Conservation (phyloP, 768 basidiomycete species). For the Termitomyces heimii region DNA sequence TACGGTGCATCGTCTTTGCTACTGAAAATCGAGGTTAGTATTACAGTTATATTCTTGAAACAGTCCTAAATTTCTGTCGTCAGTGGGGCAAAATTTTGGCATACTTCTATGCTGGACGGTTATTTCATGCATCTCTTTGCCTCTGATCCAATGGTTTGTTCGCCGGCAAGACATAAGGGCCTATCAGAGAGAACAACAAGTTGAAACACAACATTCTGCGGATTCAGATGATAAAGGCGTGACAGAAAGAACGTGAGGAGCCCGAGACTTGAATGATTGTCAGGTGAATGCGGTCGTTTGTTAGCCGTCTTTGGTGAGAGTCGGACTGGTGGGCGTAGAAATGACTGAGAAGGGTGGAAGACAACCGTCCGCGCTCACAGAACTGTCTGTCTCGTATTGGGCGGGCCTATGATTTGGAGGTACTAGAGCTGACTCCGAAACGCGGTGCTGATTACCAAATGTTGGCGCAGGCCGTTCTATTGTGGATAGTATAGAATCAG, state of each 20-base stretch:
- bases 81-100: constrained; percentile 61
- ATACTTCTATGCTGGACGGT: constrained; percentile 50
- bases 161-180: constrained; percentile 15
- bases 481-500: constrained; percentile 52
- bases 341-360: constrained; percentile 25
- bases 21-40: constrained; percentile 37
- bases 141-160: constrained; percentile 40
- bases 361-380: constrained; percentile 25
- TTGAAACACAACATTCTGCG: not conserved
- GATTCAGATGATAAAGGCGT: not conserved
- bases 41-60: not conserved
- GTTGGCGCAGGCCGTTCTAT: constrained; percentile 22
- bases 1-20: constrained; percentile 58
- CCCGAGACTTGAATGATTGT: constrained; percentile 12
- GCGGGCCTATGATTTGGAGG: constrained; percentile 11
- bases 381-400: constrained; percentile 24
- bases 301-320: constrained; percentile 9
- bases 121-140: constrained; percentile 49
- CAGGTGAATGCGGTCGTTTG: constrained; percentile 7
- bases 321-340: constrained; percentile 21
- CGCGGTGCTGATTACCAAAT: constrained; percentile 22
- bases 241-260: not conserved
- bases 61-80: not conserved
- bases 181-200: not conserved
- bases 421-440: constrained; percentile 17